These are phyloP conservation scores for Avena eriantha DNA, from an alignment of 176 grass and related monocot species.

Conservation along the genomic window DNA sequence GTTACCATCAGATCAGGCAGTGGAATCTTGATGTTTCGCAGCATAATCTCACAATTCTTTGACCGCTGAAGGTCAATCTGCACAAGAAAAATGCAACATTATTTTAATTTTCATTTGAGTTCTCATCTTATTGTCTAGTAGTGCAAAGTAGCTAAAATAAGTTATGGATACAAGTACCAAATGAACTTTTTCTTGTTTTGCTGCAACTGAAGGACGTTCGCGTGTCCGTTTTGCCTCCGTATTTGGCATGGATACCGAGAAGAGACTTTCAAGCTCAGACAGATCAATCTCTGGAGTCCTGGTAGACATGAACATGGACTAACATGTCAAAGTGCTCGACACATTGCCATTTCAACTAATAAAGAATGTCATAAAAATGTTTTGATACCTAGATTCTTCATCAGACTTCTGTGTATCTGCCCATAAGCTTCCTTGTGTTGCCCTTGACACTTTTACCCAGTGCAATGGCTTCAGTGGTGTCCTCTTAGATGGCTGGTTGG, in stretches of 20 bases:
- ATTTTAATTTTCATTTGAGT: slow-evolving; percentile 24
- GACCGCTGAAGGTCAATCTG: slow-evolving; percentile 93
- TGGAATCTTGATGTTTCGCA: slow-evolving; percentile 92
- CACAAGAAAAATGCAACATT: slow-evolving; percentile 38
- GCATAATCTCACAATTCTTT: slow-evolving; percentile 99
- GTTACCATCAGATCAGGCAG: slow-evolving; percentile 87
- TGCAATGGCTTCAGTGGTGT: slow-evolving; percentile 84
- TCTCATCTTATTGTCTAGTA: slow-evolving; percentile 18
- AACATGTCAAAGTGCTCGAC: slow-evolving; percentile 31
- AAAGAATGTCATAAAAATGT: slow-evolving; percentile 34
- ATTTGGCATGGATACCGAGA: slow-evolving; percentile 79
- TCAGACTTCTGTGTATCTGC: slow-evolving; percentile 76
- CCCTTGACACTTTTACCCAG: slow-evolving; percentile 97
- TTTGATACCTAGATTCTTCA: slow-evolving; percentile 65
- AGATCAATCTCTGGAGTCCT: slow-evolving; percentile 93
- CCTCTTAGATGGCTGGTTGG: slow-evolving; percentile 68
- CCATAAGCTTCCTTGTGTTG: slow-evolving; percentile 88
- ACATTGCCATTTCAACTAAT: slow-evolving; percentile 12
- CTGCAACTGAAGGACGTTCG: slow-evolving; percentile 50
- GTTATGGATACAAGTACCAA: slow-evolving; percentile 54
- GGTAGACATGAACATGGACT: slow-evolving; percentile 37
- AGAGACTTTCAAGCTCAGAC: slow-evolving; percentile 90
- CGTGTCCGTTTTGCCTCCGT: slow-evolving; percentile 58
- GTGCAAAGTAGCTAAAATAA: slow-evolving; percentile 30
- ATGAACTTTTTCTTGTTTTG: slow-evolving; percentile 80